These are phyloP conservation scores for Colletotrichum lentis DNA, from an alignment of 2,329 filamentous ascomycete species.

Conservation along the genomic window DNA sequence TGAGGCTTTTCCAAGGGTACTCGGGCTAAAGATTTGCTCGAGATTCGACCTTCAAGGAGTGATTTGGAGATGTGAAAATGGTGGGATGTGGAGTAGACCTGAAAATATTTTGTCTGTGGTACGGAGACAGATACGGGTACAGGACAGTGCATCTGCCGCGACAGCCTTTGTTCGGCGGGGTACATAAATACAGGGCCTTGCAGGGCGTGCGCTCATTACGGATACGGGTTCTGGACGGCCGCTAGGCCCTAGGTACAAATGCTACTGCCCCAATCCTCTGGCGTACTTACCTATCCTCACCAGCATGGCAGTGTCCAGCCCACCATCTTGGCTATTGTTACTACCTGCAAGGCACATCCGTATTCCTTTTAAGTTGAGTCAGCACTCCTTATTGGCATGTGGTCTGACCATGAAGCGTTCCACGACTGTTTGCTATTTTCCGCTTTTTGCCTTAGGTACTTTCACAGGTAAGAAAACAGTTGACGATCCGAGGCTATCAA, in stretches of 20 bases:
- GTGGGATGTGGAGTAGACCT: constrained; percentile 35
- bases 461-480: not conserved
- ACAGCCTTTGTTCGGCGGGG: constrained; percentile 32
- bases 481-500: not conserved
- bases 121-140: constrained; percentile 16
- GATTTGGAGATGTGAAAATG: constrained; percentile 34
- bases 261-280: constrained; percentile 4
- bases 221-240: not conserved
- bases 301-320: constrained; percentile 8
- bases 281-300: constrained; percentile 1
- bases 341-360: too few species aligned
- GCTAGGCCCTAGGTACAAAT: constrained; percentile 14
- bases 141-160: constrained; percentile 4
- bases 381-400: not conserved
- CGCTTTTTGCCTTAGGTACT: too few species aligned
- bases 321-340: too few species aligned
- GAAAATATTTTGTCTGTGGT: constrained; percentile 37
- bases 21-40: constrained; percentile 32
- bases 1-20: constrained; percentile 28
- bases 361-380: too few species aligned
- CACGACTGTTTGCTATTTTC: too few species aligned
- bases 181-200: constrained; percentile 20
- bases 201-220: constrained; percentile 22
- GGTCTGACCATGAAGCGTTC: not conserved
- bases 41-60: constrained; percentile 32